phyloP scores from a whole-genome alignment of 108 stramenopile genomes.

The Bacterosira constricta region DNA sequence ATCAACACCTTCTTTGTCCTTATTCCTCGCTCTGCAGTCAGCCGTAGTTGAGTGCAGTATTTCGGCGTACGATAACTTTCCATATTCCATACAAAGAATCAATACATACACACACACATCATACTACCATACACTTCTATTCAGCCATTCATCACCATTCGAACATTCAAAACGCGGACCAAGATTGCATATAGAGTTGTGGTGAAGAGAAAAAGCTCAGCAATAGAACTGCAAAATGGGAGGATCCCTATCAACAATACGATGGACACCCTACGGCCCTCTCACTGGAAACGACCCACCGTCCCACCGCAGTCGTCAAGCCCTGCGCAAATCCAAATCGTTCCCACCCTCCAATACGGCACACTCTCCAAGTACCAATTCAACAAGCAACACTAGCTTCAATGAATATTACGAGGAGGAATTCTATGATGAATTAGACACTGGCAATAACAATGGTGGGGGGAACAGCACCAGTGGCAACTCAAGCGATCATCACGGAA shows the following conservation, averaged over 20 bases:
- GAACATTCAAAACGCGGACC: too few relatives aligned
- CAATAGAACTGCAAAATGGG: too few relatives aligned
- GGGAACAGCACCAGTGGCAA: background rate
- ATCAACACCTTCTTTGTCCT: too few relatives aligned
- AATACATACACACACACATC: too few relatives aligned
- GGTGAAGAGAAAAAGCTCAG: too few relatives aligned
- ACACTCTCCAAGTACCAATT: background rate
- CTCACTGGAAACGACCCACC: background rate
- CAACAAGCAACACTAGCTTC: background rate
- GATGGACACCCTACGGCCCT: background rate
- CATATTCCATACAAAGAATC: too few relatives aligned
- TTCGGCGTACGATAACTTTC: too few relatives aligned
- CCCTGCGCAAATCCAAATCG: conserved; percentile 5
- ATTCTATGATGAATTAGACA: background rate
- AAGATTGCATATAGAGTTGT: too few relatives aligned
- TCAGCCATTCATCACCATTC: too few relatives aligned
- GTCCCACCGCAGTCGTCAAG: background rate
- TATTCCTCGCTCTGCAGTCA: too few relatives aligned
- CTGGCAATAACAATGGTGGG: background rate
- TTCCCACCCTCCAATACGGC: background rate
- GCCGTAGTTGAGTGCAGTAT: too few relatives aligned
- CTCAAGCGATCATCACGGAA: background rate
- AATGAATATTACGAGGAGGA: background rate
- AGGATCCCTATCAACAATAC: background rate
- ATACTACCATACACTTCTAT: too few relatives aligned